These are phyloP conservation scores for Beauveria australis DNA, from an alignment of 2,329 filamentous ascomycete species.

Conservation along the genomic window DNA sequence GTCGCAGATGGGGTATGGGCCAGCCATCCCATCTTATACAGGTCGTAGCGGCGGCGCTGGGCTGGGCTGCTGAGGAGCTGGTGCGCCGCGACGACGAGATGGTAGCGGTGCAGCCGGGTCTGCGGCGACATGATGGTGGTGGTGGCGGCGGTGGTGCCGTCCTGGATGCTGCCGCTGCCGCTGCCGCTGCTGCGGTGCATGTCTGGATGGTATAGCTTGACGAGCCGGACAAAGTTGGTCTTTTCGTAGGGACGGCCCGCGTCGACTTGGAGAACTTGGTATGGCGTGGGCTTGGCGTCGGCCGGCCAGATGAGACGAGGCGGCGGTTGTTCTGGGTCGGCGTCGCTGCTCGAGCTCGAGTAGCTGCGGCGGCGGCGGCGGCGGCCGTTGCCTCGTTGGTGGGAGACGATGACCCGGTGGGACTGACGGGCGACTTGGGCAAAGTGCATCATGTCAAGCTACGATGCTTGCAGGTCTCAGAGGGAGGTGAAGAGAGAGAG, in stretches of 20 bases:
- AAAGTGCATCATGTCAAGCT: neutral
- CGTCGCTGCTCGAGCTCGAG: neutral
- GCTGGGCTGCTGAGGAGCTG: constrained; percentile 12
- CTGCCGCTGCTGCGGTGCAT: neutral
- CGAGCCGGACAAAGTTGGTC: constrained; percentile 13
- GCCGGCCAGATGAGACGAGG: constrained; percentile 11
- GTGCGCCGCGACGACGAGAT: constrained; percentile 14
- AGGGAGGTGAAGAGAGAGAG: neutral
- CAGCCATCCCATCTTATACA: constrained; percentile 10
- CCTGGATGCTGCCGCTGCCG: too few species aligned
- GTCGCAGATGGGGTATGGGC: neutral
- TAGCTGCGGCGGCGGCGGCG: neutral
- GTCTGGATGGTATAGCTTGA: constrained; percentile 18
- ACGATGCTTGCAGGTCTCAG: too few species aligned
- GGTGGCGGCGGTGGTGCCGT: neutral
- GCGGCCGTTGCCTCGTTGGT: neutral
- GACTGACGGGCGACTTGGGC: neutral
- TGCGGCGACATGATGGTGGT: neutral
- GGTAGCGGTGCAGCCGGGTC: constrained; percentile 12
- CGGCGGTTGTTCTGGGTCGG: neutral
- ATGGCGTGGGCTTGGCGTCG: constrained; percentile 11
- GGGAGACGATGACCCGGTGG: neutral
- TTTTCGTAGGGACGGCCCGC: constrained; percentile 12
- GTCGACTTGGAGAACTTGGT: constrained; percentile 13
- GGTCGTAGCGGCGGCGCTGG: constrained; percentile 12